Evolutionary conservation across 2,329 filamentous ascomycete species (phyloP).

Genomic region (Colletotrichum chrysophilum): DNA sequence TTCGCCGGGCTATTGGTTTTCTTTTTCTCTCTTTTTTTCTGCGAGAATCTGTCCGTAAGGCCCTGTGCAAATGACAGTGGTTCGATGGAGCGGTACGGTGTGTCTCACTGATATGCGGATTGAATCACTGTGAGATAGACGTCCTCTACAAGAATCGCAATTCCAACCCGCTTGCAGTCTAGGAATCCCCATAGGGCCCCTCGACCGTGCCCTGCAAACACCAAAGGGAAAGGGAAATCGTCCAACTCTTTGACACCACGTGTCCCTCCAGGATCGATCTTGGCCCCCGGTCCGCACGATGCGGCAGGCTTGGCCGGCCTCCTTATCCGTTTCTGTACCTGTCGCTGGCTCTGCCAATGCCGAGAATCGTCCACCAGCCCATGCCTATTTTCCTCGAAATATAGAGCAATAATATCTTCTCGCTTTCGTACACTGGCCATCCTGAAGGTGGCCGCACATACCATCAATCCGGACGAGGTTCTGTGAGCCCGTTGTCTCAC

Average conservation of each 20-base stretch:
- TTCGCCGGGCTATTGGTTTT: background rate
- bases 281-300: background rate
- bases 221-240: background rate
- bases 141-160: background rate
- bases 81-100: background rate
- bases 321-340: background rate
- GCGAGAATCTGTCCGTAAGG: background rate
- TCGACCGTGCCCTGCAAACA: background rate
- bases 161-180: background rate
- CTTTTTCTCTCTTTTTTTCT: background rate
- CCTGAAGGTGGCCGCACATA: background rate
- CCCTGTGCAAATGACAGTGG: background rate
- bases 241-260: conserved; percentile 3
- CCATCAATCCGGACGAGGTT: background rate
- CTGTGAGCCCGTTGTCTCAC: background rate
- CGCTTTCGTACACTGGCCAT: background rate
- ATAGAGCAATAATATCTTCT: background rate
- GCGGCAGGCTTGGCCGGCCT: background rate
- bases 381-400: background rate
- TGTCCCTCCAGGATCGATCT: conserved; percentile 10
- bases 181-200: background rate
- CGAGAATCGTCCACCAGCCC: background rate
- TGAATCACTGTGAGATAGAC: background rate
- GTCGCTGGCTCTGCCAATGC: background rate
- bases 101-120: background rate